Evolutionary conservation across 2,329 filamentous ascomycete species (phyloP), one percentile per base, ranked within the genome.

Genomic region (Pezicula neosporulosa): DNA sequence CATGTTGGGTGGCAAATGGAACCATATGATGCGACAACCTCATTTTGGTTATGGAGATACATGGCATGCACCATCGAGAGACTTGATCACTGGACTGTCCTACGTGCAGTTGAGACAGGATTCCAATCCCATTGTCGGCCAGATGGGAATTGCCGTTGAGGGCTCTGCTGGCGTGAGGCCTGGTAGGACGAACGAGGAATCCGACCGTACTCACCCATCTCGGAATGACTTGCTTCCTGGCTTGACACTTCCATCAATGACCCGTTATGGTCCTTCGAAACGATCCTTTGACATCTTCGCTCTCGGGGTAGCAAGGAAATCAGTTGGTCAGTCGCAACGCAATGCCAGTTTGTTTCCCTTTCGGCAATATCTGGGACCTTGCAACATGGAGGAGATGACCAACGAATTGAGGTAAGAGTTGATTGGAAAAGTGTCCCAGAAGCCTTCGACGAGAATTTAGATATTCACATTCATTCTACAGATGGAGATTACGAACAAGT

Each of bases 41-140:
- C 77, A 79, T 53, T 66, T 80, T 18, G 76, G 77, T n/a, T 80
- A 75, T 39, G 53, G 43, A 56, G 71, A 78, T 24, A 73, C 74
- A 62, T 80, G 83, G 83, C 85, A 89, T 65, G 84, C 87, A 63
- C 83, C 85, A 3, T 87, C 86, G 82, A 74, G 83, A 39, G 85
- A 88, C 63, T 77, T 77, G 0, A 75, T 86, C 1, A 83, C 84
- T 0, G 76, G 78, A 15, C 73, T 86, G 58, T 70, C 75, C 12
- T 84, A 81, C 59, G 78, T 85, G 2, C 79, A 83, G 61, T 73
- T 72, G 3, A 67, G 71, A 2, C 78, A 84, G 45, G 72, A 74
- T 18, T 76, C 77, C 3, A 72, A 70, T 33, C 65, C 53, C 30
- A 69, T 79, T 21, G 68, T 69, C 0, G 77, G 77, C 6, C 70